A percentile compares a stretch with the other conserved stretches of the same genome.
Conservation (phyloP, 805 yeast species). For the Komagataella kurtzmanii region DNA sequence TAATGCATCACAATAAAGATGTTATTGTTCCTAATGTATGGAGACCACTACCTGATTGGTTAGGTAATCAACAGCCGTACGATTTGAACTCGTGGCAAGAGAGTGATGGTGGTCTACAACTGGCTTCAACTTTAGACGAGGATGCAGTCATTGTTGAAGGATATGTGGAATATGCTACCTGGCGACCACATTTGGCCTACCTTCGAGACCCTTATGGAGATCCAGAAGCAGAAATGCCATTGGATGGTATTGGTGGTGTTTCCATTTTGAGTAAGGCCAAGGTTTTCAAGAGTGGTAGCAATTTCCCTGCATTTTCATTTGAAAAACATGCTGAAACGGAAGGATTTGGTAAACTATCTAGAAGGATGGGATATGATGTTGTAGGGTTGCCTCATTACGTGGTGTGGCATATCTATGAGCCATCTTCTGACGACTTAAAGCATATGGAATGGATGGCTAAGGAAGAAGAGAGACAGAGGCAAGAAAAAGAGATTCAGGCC, state of each 20-base stretch:
- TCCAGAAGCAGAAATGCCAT: constrained; percentile 82
- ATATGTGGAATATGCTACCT: constrained; percentile 91
- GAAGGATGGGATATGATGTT: constrained; percentile 77
- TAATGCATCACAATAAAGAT: constrained; percentile 85
- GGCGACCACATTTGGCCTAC: constrained; percentile 96
- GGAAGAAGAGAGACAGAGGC: constrained; percentile 55
- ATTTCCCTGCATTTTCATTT: constrained; percentile 94
- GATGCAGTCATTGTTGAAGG: constrained; percentile 97
- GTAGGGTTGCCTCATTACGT: constrained; percentile 90
- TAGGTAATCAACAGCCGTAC: constrained; percentile 75
- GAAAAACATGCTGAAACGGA: constrained; percentile 97
- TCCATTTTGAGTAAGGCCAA: constrained; percentile 79
- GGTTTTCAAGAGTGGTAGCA: constrained; percentile 80
- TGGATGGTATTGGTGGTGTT: constrained; percentile 97
- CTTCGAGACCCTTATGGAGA: constrained; percentile 91
- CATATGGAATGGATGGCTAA: constrained; percentile 82
- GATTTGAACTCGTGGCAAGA: constrained; percentile 83
- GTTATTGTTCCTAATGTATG: constrained; percentile 92
- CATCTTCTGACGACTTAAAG: constrained; percentile 78
- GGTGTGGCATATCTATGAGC: constrained; percentile 95
- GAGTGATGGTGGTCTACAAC: constrained; percentile 65
- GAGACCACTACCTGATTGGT: constrained; percentile 82
- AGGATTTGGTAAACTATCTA: constrained; percentile 85
- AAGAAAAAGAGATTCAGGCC: constrained; percentile 47
- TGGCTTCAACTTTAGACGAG: constrained; percentile 70